phyloP scores from a whole-genome alignment of 1,284 basidiomycete genomes.

The Moesziomyces sp. region DNA sequence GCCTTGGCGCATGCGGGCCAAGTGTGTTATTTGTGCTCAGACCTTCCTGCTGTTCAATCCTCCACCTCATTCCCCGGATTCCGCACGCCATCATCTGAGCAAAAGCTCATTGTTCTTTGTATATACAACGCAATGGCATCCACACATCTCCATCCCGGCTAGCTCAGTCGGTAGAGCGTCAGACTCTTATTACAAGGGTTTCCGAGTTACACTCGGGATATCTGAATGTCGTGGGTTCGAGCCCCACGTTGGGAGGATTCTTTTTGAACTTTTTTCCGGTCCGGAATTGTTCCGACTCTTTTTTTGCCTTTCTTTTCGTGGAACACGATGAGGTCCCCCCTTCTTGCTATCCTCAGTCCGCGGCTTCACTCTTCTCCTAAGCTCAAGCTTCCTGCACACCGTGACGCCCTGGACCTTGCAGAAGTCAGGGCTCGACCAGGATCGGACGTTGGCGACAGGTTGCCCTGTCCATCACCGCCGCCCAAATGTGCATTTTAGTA shows the following conservation, averaged over 20 bases:
- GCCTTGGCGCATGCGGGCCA: no score
- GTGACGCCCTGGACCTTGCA: no score
- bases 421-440: no score
- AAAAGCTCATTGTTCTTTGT: neutral
- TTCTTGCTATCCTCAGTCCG: neutral
- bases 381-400: neutral
- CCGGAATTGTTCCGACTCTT: neutral
- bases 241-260: constrained; percentile 65
- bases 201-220: constrained; percentile 41
- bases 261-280: constrained; percentile 17
- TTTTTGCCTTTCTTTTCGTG: neutral
- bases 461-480: no score
- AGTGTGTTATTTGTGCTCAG: no score
- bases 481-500: no score
- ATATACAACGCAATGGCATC: fast-evolving
- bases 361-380: neutral
- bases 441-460: no score
- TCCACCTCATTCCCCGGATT: constrained; percentile 13
- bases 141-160: constrained; percentile 58
- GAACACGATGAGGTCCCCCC: neutral
- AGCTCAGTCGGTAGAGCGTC: constrained; percentile 69
- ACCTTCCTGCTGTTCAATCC: neutral
- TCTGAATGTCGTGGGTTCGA: constrained; percentile 67
- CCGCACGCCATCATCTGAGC: neutral
- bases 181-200: constrained; percentile 65